Evolutionary conservation across 2,329 filamentous ascomycete genomes (phyloP).

Genomic region (Phaeosphaeria sp.): DNA sequence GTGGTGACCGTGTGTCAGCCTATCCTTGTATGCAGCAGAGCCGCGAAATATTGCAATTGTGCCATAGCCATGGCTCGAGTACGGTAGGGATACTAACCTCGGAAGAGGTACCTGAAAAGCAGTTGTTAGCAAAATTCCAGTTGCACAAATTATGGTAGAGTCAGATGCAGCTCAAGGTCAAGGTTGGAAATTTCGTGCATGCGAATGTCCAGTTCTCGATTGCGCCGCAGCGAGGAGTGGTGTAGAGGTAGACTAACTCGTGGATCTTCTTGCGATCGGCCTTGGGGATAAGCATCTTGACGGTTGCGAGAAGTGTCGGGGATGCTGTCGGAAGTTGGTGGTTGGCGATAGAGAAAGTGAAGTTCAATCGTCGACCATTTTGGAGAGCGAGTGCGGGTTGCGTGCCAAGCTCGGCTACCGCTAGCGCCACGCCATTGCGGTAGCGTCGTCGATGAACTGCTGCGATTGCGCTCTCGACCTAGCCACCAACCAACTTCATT

Average conservation of each 20-base stretch:
- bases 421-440: not conserved
- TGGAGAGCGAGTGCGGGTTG: constrained; percentile 15
- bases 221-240: constrained; percentile 23
- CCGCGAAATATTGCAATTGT: constrained; percentile 40
- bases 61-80: constrained; percentile 49
- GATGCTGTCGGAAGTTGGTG: constrained; percentile 27
- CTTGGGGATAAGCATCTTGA: constrained; percentile 92
- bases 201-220: constrained; percentile 36
- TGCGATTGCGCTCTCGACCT: not conserved
- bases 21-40: constrained; percentile 48
- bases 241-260: constrained; percentile 78
- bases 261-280: constrained; percentile 99
- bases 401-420: not conserved
- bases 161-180: constrained; percentile 32
- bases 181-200: constrained; percentile 37
- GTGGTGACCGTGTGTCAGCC: constrained; percentile 53
- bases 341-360: constrained; percentile 22
- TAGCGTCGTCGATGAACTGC: not conserved
- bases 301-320: constrained; percentile 40
- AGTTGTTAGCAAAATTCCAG: constrained; percentile 30
- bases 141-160: constrained; percentile 9
- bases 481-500: not conserved
- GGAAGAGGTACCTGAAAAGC: constrained; percentile 49
- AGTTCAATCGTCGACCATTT: constrained; percentile 22
- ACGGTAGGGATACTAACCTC: constrained; percentile 47